Percentiles rank a stretch among this genome's conserved stretches.
These are phyloP conservation scores for Cyphellophora attinorum DNA, from an alignment of 2,329 filamentous ascomycete genomes.

Conservation along the genomic window DNA sequence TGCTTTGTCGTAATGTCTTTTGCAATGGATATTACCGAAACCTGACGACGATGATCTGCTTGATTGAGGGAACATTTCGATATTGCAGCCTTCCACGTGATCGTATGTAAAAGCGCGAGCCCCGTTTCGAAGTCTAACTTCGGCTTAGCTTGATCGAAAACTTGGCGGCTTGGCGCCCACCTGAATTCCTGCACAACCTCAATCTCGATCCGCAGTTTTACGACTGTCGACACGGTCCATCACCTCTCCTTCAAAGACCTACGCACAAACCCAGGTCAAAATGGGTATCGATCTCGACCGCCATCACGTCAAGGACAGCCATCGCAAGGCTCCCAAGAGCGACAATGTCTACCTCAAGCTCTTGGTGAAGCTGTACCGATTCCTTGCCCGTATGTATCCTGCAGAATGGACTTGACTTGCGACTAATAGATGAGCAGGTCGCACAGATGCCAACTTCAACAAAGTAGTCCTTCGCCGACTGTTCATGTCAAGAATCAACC, in stretches of 20 bases:
- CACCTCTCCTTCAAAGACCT: slow-evolving; percentile 4
- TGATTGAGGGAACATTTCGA: too few species aligned
- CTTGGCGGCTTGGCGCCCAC: too few species aligned
- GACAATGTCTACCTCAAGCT: slow-evolving; percentile 97
- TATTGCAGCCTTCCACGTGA: too few species aligned
- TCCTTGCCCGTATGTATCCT: slow-evolving; percentile 73
- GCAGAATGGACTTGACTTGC: slow-evolving; percentile 7
- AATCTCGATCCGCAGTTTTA: too few species aligned
- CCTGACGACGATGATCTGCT: too few species aligned
- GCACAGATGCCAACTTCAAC: slow-evolving; percentile 97
- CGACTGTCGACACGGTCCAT: not conserved
- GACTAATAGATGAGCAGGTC: slow-evolving; percentile 47
- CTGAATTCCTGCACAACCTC: too few species aligned
- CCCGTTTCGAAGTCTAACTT: too few species aligned
- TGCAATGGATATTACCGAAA: too few species aligned
- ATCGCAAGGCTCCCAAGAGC: slow-evolving; percentile 94
- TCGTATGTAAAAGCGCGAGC: too few species aligned
- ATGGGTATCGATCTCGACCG: slow-evolving; percentile 49
- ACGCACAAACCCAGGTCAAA: not conserved
- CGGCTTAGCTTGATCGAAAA: too few species aligned
- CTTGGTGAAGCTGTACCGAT: slow-evolving; percentile 96
- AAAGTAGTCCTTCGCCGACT: slow-evolving; percentile 95
- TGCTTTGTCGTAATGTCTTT: too few species aligned
- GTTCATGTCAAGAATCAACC: slow-evolving; percentile 98
- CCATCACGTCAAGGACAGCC: slow-evolving; percentile 56